Conservation (phyloP, 352 stramenopile species). For the Peronosclerospora sorghi region DNA sequence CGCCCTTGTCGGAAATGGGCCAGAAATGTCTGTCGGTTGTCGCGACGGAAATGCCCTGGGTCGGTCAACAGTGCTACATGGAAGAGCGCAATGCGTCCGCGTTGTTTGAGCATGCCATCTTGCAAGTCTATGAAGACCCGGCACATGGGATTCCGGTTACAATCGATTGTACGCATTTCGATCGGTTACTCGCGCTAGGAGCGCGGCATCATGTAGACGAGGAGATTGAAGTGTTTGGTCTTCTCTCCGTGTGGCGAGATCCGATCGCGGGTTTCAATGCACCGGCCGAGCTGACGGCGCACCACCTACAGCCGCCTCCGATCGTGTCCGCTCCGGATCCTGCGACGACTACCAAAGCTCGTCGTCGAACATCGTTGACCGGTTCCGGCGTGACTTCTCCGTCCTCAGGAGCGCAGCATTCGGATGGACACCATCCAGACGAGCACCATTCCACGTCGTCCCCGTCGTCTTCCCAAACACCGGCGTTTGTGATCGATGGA, state of each 20-base stretch:
- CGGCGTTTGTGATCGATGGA: constrained; percentile 34
- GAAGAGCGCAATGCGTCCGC: constrained; percentile 55
- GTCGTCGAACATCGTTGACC: constrained; percentile 13
- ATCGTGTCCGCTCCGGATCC: constrained; percentile 14
- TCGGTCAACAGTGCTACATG: constrained; percentile 65
- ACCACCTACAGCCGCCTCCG: constrained; percentile 16
- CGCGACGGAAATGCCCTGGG: constrained; percentile 67
- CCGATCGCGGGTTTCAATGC: constrained; percentile 43
- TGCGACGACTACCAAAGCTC: constrained; percentile 6
- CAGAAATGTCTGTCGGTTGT: constrained; percentile 70
- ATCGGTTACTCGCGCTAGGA: constrained; percentile 45
- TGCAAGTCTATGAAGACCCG: constrained; percentile 49
- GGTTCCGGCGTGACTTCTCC: constrained; percentile 9
- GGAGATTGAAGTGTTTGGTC: constrained; percentile 67
- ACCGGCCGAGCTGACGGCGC: constrained; percentile 29
- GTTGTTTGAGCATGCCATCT: constrained; percentile 54
- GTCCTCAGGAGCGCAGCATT: constrained; percentile 3
- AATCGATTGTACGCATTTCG: constrained; percentile 62
- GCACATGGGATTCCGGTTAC: constrained; percentile 23
- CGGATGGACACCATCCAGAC: constrained; percentile 3
- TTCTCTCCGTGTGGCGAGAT: constrained; percentile 62
- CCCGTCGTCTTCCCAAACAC: constrained; percentile 6
- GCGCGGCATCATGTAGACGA: constrained; percentile 37
- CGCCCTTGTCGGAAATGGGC: constrained; percentile 40
- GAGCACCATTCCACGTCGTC: constrained; percentile 4